A percentile compares a stretch with the other conserved stretches of the same genome.
Conservation (phyloP, 1,139 yeast genomes). For the Hemisphaericaspora xylanilytica region DNA sequence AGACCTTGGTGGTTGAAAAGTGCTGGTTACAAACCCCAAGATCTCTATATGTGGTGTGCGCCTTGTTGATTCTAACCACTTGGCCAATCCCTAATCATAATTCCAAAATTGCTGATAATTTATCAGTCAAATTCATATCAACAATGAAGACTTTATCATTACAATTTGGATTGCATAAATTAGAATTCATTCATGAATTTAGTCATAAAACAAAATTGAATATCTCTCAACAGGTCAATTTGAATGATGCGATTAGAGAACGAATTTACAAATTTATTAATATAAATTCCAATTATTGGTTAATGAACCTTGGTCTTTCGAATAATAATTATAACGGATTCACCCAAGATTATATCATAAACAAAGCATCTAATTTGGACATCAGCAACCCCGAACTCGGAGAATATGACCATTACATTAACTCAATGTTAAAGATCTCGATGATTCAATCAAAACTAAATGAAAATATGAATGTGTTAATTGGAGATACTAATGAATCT, state of each 20-base stretch:
- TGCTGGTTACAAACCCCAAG: slow-evolving; percentile 50
- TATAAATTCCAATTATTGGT: slow-evolving; percentile 47
- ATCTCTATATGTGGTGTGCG: slow-evolving; percentile 39
- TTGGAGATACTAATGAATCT: slow-evolving; percentile 17
- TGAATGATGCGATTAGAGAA: slow-evolving; percentile 40
- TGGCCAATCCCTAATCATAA: slow-evolving; percentile 44
- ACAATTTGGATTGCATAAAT: slow-evolving; percentile 46
- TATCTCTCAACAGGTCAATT: slow-evolving; percentile 31
- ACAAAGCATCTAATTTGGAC: slow-evolving; percentile 34
- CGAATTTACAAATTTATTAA: slow-evolving; percentile 45
- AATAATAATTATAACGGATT: slow-evolving; percentile 40
- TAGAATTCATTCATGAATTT: slow-evolving; percentile 44
- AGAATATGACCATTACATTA: slow-evolving; percentile 35
- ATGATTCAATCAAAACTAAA: slow-evolving; percentile 43
- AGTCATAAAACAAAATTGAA: slow-evolving; percentile 42
- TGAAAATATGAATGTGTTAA: slow-evolving; percentile 37
- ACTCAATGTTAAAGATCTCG: slow-evolving; percentile 40
- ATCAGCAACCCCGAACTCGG: slow-evolving; percentile 14
- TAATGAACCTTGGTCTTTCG: slow-evolving; percentile 40
- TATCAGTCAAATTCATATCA: slow-evolving; percentile 39
- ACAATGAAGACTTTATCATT: slow-evolving; percentile 41
- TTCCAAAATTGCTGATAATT: slow-evolving; percentile 33
- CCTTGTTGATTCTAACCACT: slow-evolving; percentile 43
- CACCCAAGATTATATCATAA: slow-evolving; percentile 42
- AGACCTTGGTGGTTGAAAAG: slow-evolving; percentile 39